These are phyloP conservation scores for Yamadazyma philogaea DNA, from an alignment of 805 yeast genomes.

Conservation along the genomic window DNA sequence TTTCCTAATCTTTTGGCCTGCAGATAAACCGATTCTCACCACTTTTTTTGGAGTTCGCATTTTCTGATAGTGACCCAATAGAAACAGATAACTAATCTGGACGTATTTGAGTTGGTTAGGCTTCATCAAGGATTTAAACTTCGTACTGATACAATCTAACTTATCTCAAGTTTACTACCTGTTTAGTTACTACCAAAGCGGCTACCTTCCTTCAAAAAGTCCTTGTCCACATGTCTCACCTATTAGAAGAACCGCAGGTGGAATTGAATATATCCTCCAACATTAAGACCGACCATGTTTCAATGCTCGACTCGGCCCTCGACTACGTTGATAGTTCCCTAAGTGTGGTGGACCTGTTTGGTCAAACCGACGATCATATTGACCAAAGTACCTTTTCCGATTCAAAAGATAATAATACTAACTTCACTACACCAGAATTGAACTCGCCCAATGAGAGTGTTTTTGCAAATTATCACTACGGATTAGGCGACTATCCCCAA, in stretches of 20 bases:
- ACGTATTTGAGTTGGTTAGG: neutral
- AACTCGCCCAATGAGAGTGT: slow-evolving; percentile 7
- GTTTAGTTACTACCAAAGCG: neutral
- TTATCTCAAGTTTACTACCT: neutral
- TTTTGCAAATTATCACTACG: slow-evolving; percentile 5
- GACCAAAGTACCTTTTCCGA: slow-evolving; percentile 5
- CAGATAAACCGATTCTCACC: slow-evolving; percentile 6
- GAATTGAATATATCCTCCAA: slow-evolving; percentile 7
- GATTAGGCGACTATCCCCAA: neutral
- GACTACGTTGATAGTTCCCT: slow-evolving; percentile 1
- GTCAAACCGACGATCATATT: neutral
- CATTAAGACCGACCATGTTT: slow-evolving; percentile 3
- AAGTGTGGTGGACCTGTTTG: neutral
- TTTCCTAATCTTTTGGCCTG: slow-evolving; percentile 5
- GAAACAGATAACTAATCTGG: slow-evolving; percentile 2
- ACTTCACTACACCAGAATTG: slow-evolving; percentile 26
- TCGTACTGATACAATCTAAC: neutral
- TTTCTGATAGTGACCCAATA: slow-evolving; percentile 10
- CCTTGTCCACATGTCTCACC: slow-evolving; percentile 3
- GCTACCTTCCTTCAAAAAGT: neutral
- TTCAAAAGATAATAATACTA: slow-evolving; percentile 1
- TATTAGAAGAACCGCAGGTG: slow-evolving; percentile 8
- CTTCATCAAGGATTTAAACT: too few species aligned
- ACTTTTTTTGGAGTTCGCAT: slow-evolving; percentile 4
- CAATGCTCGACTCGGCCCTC: slow-evolving; percentile 5